These are phyloP conservation scores for Penicillium silybi DNA, from an alignment of 495 filamentous ascomycete species.

Conservation along the genomic window DNA sequence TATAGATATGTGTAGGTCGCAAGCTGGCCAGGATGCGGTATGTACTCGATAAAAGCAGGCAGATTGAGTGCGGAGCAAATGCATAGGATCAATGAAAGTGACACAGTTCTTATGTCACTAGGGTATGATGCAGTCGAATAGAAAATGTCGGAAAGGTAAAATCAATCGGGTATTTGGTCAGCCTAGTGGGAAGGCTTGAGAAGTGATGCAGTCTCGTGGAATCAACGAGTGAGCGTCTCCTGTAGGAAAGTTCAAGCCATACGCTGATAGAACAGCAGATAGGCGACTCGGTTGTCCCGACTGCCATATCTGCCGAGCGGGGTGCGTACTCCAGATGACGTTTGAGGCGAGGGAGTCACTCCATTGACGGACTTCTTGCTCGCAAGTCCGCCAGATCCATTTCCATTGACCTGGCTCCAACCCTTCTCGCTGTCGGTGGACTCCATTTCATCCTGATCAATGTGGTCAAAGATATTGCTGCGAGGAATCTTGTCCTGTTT, in stretches of 20 bases:
- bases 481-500: slow-evolving; percentile 56
- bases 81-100: neutral
- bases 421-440: slow-evolving; percentile 57
- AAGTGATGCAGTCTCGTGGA: neutral
- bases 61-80: neutral
- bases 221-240: neutral
- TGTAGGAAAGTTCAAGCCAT: slow-evolving; percentile 38
- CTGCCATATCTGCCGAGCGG: slow-evolving; percentile 62
- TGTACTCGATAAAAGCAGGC: slow-evolving; percentile 19
- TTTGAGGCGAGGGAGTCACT: slow-evolving; percentile 42
- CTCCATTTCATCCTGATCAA: slow-evolving; percentile 62
- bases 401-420: slow-evolving; percentile 82
- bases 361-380: slow-evolving; percentile 71
- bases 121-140: slow-evolving; percentile 12
- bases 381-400: slow-evolving; percentile 37
- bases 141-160: slow-evolving; percentile 4
- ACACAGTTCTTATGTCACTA: slow-evolving; percentile 2
- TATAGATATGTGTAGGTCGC: neutral
- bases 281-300: slow-evolving; percentile 94
- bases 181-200: neutral
- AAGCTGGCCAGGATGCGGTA: slow-evolving; percentile 6
- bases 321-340: slow-evolving; percentile 56
- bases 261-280: slow-evolving; percentile 90
- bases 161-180: neutral
- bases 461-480: slow-evolving; percentile 65